A percentile compares a stretch with the other conserved stretches of the same genome.
Evolutionary conservation across 2,329 filamentous ascomycete genomes (phyloP).

Genomic region (Lecanoromycetidae sp.): DNA sequence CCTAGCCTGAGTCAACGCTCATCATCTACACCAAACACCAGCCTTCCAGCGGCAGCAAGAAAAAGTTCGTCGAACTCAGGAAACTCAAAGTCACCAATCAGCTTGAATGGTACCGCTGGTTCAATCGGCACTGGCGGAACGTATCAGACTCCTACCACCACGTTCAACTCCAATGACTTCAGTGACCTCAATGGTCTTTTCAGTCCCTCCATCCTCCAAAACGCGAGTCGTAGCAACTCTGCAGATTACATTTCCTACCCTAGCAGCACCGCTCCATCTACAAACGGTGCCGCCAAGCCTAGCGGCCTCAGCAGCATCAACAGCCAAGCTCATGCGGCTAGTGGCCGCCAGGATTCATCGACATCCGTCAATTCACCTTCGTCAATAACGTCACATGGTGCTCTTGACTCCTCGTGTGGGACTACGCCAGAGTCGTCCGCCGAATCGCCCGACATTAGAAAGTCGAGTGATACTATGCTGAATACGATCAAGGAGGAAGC

Average conservation of each 20-base stretch:
- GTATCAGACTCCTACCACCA: conserved; percentile 1
- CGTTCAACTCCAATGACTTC: conserved; percentile 3
- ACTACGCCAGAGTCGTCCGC: conserved; percentile 37
- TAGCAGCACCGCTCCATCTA: conserved; percentile 17
- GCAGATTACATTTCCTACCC: conserved; percentile 33
- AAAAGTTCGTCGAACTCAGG: conserved; percentile 3
- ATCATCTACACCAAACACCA: neutral
- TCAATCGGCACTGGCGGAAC: conserved; percentile 17
- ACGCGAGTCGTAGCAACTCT: conserved; percentile 31
- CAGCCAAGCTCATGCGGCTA: conserved; percentile 19
- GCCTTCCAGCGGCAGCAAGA: neutral
- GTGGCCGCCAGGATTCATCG: conserved; percentile 23
- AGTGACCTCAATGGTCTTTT: conserved; percentile 47
- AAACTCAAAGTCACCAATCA: conserved; percentile 2
- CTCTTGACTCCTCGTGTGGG: conserved; percentile 36
- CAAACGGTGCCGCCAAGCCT: neutral
- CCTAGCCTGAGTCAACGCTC: conserved; percentile 2
- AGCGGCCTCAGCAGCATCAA: conserved; percentile 8
- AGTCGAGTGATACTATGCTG: conserved; percentile 25
- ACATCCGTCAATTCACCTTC: conserved; percentile 36
- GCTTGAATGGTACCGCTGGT: conserved; percentile 19
- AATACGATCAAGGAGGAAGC: conserved; percentile 24
- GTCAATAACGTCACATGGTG: conserved; percentile 37
- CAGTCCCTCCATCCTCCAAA: conserved; percentile 42
- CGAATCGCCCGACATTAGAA: conserved; percentile 30